A percentile compares a stretch with the other conserved stretches of the same genome.
phyloP scores from a whole-genome alignment of 768 basidiomycete species.

The Gyrodon lividus region DNA sequence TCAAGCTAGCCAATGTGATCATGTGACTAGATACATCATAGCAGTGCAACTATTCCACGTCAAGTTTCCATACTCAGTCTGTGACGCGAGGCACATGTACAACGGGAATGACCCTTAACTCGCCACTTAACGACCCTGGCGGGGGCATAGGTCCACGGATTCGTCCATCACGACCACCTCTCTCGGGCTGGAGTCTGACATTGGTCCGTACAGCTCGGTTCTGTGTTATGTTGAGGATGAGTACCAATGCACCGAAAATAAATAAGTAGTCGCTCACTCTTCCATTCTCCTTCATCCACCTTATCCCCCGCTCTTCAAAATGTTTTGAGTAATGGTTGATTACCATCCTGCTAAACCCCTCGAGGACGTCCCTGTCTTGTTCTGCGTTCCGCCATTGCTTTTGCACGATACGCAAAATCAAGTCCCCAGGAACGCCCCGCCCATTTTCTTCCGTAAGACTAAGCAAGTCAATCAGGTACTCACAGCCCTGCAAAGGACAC shows the following conservation, averaged over 20 bases:
- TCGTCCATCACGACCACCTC: not conserved
- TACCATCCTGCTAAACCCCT: conserved; percentile 26
- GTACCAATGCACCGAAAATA: not conserved
- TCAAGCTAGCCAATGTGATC: too few relatives aligned
- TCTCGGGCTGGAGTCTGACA: conserved; percentile 5
- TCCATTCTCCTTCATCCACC: conserved; percentile 12
- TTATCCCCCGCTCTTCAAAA: conserved; percentile 21
- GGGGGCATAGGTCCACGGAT: conserved; percentile 24
- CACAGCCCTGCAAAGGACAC: conserved; percentile 47
- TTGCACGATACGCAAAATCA: conserved; percentile 24
- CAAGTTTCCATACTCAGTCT: too few relatives aligned
- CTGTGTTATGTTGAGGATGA: conserved; percentile 7
- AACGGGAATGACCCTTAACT: conserved; percentile 24
- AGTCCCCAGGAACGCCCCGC: conserved; percentile 19
- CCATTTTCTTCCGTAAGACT: conserved; percentile 36
- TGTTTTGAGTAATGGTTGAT: conserved; percentile 27
- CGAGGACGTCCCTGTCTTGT: conserved; percentile 27
- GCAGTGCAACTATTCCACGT: too few relatives aligned
- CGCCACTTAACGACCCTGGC: conserved; percentile 23
- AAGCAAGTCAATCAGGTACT: conserved; percentile 46
- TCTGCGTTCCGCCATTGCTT: conserved; percentile 37
- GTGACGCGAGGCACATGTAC: conserved; percentile 12
- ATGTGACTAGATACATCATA: too few relatives aligned
- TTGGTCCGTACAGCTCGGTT: conserved; percentile 8
- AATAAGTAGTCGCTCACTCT: conserved; percentile 11